Evolutionary conservation across 1,139 yeast species (phyloP).

Genomic region (Kluyveromyces sp.): DNA sequence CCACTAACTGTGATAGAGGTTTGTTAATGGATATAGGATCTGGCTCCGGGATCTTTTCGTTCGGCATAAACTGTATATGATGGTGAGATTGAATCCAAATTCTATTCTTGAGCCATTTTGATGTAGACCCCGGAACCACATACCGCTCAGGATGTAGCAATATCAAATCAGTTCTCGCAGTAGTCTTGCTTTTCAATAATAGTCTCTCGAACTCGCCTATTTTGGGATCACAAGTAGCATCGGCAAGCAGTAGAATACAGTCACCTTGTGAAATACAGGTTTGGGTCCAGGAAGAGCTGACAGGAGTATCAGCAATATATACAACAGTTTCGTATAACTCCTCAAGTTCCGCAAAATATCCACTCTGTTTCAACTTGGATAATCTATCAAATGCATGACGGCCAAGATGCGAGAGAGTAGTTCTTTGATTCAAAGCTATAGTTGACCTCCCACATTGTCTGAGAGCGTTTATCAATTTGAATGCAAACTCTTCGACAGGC

Average conservation of each 20-base stretch:
- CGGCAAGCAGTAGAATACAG: slow-evolving; percentile 68
- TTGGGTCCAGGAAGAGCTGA: slow-evolving; percentile 81
- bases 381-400: slow-evolving; percentile 89
- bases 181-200: slow-evolving; percentile 66
- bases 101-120: slow-evolving; percentile 75
- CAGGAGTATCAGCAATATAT: slow-evolving; percentile 80
- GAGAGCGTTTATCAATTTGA: slow-evolving; percentile 60
- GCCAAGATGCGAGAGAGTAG: slow-evolving; percentile 75
- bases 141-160: slow-evolving; percentile 75
- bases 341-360: slow-evolving; percentile 85
- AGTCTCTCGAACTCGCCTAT: slow-evolving; percentile 83
- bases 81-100: slow-evolving; percentile 93
- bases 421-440: slow-evolving; percentile 72
- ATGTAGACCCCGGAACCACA: slow-evolving; percentile 81
- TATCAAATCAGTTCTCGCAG: slow-evolving; percentile 84
- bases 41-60: slow-evolving; percentile 8
- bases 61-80: slow-evolving; percentile 53
- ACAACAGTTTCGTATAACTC: slow-evolving; percentile 81
- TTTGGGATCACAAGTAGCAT: slow-evolving; percentile 59
- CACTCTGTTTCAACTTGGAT: slow-evolving; percentile 76
- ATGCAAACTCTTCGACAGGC: slow-evolving; percentile 83
- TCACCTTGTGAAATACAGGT: slow-evolving; percentile 95
- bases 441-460: slow-evolving; percentile 67
- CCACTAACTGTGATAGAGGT: slow-evolving; percentile 22
- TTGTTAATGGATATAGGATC: slow-evolving; percentile 13